Evolutionary conservation across 2,329 filamentous ascomycete species (phyloP), one percentile per base, ranked within the genome.

Genomic region (Neopestalotiopsis rosae): DNA sequence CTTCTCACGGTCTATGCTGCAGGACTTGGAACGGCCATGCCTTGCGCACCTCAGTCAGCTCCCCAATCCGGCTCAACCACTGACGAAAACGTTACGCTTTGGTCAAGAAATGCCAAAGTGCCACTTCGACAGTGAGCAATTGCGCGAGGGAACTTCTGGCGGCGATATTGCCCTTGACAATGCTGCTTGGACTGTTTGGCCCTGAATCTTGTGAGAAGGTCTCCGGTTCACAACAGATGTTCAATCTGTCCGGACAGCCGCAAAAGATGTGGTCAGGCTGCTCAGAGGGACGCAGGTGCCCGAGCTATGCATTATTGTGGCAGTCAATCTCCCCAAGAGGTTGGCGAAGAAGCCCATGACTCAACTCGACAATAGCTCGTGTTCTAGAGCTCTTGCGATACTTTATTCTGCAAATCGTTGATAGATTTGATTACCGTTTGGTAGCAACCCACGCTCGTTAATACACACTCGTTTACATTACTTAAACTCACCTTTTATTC

Each of bases 391-490:
- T 45, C 42, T 45, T 49, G 61, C 61, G 61, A 64, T 45, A 14
- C 34, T 20, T 49, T 38, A 45, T 49, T 28, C 7, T 38, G 40
- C 59, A 28, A 52, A 64, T 49, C 52, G 65, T 70, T 59, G 59
- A 64, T 67, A 70, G 67, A 71, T 69, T 28, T 67, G 68, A 68
- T 42, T n/a, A 20, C 6, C 34, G n/a, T 52, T 45, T 52, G 34
- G 20, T 64, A 45, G 24, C 42, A 45, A 24, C 14, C 63, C 34
- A 66, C 71, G 67, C 67, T 71, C 70, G 59, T 72, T 72, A 76
- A 76, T 74, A 71, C 58, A 76, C 74, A 70, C 70, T 76, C 74
- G 69, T 74, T 76, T 71, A 30, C 69, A 17, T n/a, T 17, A 52
- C 17, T n/a, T 17, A 52, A 20, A 52, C 7, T 20, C n/a, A 14